Evolutionary conservation across 768 basidiomycete species (phyloP).

Genomic region (Fomitopsis serialis): DNA sequence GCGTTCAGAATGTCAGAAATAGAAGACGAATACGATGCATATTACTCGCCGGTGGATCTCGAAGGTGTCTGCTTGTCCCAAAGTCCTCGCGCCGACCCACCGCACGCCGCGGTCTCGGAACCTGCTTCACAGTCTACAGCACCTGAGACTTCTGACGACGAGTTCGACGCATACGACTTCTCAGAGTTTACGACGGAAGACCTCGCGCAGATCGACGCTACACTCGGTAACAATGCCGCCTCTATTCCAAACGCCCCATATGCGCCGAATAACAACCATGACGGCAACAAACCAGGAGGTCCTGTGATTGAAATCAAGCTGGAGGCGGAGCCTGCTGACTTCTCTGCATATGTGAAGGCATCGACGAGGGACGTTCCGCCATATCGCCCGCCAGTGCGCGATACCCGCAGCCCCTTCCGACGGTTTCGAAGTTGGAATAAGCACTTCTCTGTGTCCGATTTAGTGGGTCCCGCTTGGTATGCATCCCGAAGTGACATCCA

Average conservation of each 20-base stretch:
- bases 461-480: constrained; percentile 58
- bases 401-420: constrained; percentile 29
- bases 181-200: constrained; percentile 57
- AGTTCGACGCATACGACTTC: constrained; percentile 46
- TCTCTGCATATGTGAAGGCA: constrained; percentile 10
- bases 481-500: constrained; percentile 7
- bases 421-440: constrained; percentile 39
- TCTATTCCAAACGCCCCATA: neutral
- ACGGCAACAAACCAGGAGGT: constrained; percentile 10
- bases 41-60: constrained; percentile 15
- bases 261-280: constrained; percentile 4
- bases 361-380: neutral
- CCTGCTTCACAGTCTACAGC: constrained; percentile 22
- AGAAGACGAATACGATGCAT: constrained; percentile 22
- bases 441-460: constrained; percentile 55
- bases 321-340: constrained; percentile 13
- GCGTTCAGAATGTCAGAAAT: constrained; percentile 8
- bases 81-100: neutral
- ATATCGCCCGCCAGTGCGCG: neutral
- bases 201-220: constrained; percentile 42
- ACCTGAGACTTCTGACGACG: constrained; percentile 21
- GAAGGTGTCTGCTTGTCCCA: constrained; percentile 3
- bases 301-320: constrained; percentile 19
- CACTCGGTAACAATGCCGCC: neutral
- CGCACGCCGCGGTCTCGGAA: neutral